phyloP scores from a whole-genome alignment of 257 asterid species.

The Solanum lignicaule region DNA sequence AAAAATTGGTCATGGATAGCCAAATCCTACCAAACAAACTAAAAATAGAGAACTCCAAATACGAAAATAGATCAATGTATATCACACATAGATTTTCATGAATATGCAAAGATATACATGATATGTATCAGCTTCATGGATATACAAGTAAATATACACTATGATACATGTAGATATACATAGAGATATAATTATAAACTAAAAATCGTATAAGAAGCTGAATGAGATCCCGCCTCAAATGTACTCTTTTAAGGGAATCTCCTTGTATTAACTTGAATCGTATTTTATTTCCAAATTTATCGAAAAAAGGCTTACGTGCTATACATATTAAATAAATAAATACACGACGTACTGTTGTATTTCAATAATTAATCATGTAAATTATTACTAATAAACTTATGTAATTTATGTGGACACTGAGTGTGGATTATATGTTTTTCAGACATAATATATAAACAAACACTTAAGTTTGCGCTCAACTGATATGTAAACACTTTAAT shows the following conservation, averaged over 20 bases:
- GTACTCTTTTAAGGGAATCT: no score
- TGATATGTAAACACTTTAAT: not conserved
- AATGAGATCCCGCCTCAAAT: no score
- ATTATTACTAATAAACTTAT: no score
- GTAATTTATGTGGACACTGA: not conserved
- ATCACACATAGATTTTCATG: not conserved
- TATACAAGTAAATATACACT: not conserved
- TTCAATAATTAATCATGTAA: not conserved
- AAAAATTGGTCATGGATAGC: no score
- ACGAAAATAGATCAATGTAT: not conserved
- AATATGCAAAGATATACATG: not conserved
- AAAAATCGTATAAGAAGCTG: no score
- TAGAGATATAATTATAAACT: no score
- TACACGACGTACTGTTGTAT: not conserved
- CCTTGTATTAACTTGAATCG: not conserved
- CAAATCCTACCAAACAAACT: no score
- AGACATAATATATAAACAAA: no score
- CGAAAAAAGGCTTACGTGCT: not conserved
- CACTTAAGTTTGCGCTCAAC: rapidly evolving
- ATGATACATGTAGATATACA: not conserved
- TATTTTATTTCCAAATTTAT: no score
- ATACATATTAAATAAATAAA: no score
- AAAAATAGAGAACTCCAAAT: no score
- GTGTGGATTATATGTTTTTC: not conserved
- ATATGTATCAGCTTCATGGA: not conserved